A percentile compares a stretch with the other conserved stretches of the same genome.
phyloP scores from a whole-genome alignment of 352 stramenopile species.

The Pythium grandisporangium region DNA sequence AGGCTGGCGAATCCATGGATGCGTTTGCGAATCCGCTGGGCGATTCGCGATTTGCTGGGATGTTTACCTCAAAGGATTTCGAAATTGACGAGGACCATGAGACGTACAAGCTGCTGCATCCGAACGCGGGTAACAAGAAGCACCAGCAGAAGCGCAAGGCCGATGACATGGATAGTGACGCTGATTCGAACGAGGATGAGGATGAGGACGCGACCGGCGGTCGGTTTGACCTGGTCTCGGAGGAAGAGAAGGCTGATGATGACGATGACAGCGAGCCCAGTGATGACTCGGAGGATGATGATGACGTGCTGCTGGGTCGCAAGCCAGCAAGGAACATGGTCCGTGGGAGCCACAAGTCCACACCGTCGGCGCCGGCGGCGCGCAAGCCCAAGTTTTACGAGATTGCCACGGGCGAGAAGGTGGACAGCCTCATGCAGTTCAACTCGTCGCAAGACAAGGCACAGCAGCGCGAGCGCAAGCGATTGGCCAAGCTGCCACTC shows the following conservation, averaged over 20 bases:
- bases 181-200: constrained; percentile 52
- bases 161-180: constrained; percentile 93
- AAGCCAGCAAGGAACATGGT: too few species aligned
- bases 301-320: constrained; percentile 19
- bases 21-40: constrained; percentile 76
- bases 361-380: constrained; percentile 2
- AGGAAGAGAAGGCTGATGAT: constrained; percentile 49
- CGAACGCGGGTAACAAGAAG: constrained; percentile 76
- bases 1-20: constrained; percentile 13
- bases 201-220: constrained; percentile 41
- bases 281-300: constrained; percentile 63
- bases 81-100: constrained; percentile 96
- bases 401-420: constrained; percentile 74
- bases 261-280: constrained; percentile 49
- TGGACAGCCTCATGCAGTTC: constrained; percentile 75
- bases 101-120: constrained; percentile 94
- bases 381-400: constrained; percentile 81
- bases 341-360: too few species aligned
- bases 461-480: constrained; percentile 67
- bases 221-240: constrained; percentile 63
- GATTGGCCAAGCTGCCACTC: constrained; percentile 70
- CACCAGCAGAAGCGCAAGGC: constrained; percentile 63
- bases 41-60: constrained; percentile 95
- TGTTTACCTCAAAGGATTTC: constrained; percentile 98
- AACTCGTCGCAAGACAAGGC: constrained; percentile 53